These are phyloP conservation scores for Hortaea sp. DNA, from an alignment of 2,329 filamentous ascomycete genomes.

Conservation along the genomic window DNA sequence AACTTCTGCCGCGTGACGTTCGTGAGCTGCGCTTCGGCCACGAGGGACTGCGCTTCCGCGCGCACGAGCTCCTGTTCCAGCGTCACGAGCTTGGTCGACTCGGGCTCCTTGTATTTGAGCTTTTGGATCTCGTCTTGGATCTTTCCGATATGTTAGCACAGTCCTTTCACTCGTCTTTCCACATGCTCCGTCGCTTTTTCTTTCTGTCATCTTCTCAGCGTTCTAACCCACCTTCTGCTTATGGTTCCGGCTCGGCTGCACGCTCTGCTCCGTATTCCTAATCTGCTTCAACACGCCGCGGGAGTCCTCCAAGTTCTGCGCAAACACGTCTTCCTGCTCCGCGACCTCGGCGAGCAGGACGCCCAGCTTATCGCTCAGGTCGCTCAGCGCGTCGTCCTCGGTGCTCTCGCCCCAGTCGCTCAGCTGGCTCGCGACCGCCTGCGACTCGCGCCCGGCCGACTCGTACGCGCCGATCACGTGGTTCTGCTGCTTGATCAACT, in stretches of 20 bases:
- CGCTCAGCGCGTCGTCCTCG: conserved; percentile 73
- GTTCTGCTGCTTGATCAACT: conserved; percentile 92
- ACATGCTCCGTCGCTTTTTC: too few species aligned
- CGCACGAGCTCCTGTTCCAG: conserved; percentile 94
- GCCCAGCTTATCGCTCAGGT: conserved; percentile 91
- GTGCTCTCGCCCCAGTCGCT: conserved; percentile 96
- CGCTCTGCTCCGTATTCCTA: conserved; percentile 87
- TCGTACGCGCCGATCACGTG: conserved; percentile 77
- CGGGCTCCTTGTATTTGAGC: conserved; percentile 84
- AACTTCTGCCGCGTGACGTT: conserved; percentile 94
- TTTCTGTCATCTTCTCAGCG: neutral
- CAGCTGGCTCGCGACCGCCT: conserved; percentile 77
- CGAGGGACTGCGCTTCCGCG: conserved; percentile 89
- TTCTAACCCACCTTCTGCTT: conserved; percentile 54
- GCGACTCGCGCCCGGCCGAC: conserved; percentile 70
- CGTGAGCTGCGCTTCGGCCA: conserved; percentile 90
- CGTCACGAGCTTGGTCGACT: conserved; percentile 67
- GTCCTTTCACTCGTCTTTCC: too few species aligned
- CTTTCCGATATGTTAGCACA: conserved; percentile 20
- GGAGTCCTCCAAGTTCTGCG: conserved; percentile 78
- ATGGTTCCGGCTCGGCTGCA: conserved; percentile 82
- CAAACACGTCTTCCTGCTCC: conserved; percentile 84
- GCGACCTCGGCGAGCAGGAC: conserved; percentile 87
- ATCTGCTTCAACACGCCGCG: conserved; percentile 78
- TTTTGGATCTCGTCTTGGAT: conserved; percentile 86